Conservation (phyloP, 2,329 filamentous ascomycete genomes). For the Cercospora nicotianae region DNA sequence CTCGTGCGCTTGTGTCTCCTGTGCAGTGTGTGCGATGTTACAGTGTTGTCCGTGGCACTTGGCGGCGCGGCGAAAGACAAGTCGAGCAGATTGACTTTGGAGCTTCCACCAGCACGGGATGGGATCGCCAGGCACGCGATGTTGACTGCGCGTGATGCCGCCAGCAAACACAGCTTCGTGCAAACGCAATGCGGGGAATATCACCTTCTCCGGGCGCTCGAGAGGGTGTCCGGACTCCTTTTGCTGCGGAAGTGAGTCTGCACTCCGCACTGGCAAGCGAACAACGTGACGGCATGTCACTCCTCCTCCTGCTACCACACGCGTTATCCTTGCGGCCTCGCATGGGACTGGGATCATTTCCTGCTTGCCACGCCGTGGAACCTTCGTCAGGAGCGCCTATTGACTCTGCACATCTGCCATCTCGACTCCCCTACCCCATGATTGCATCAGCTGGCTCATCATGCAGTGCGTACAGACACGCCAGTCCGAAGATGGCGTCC, state of each 20-base stretch:
- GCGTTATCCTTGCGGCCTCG: background rate
- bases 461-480: background rate
- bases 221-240: background rate
- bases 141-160: background rate
- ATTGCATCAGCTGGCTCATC: background rate
- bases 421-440: background rate
- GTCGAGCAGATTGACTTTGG: background rate
- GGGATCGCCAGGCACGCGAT: background rate
- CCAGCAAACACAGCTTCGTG: background rate
- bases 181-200: background rate
- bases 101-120: background rate
- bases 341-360: background rate
- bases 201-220: too few species aligned
- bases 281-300: background rate
- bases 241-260: background rate
- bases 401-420: background rate
- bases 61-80: background rate
- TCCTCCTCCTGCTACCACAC: background rate
- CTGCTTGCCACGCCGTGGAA: background rate
- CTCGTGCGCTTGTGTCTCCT: constrained; percentile 1
- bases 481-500: too few species aligned
- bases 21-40: background rate
- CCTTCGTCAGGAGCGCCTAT: background rate
- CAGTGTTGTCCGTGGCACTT: background rate
- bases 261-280: background rate